Evolutionary conservation across 371 early-diverging fungal genomes (phyloP), one percentile per base, ranked within the genome.

Genomic region (Syncephalastrum monosporum): DNA sequence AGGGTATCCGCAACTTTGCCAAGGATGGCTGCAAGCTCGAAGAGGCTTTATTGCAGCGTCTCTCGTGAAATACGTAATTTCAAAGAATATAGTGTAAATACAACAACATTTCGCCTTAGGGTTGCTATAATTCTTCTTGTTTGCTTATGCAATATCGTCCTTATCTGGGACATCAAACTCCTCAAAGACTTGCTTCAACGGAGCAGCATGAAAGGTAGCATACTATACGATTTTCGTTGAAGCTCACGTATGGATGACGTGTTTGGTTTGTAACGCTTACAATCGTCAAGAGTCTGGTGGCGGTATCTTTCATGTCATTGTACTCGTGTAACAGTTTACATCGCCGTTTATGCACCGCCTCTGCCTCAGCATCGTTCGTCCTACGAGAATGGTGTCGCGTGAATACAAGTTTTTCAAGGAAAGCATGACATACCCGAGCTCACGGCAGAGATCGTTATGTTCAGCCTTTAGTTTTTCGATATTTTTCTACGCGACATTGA

Each of bases 1-100:
- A 98, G 68, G 94, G 94, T 77, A 96, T 96, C 73, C 92, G 95
- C 74, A 94, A 93, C 81, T 97, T 97, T 81, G 91, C 91, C 70
- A 89, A 84, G 64, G 98, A 97, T 78, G 93, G 89, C 57, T 69
- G 70, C 67, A 94, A 93, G 85, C 86, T 96, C 45, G 88, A 90
- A 77, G 65, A 70, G 64, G 66, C 72, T 56, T 82, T 89, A 33
- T 33, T 33, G 38, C 38, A 33, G 2, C 38, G 38, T 33, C 7
- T 33, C 8, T 33, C 38, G 5, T 33, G 10, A 33, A 33, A 10
- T 33, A 33, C 21, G 21, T 21, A 21, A 29, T 33, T 12, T 33
- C 38, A 33, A 29, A 1, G 12, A 33, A 8, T 33, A 33, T 33
- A 27, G 6, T 33, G 38, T 33, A 33, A 33, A 33, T 33, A 33